Conservation (phyloP, 805 yeast genomes). For the Vanderwaltozyma tropicalis region DNA sequence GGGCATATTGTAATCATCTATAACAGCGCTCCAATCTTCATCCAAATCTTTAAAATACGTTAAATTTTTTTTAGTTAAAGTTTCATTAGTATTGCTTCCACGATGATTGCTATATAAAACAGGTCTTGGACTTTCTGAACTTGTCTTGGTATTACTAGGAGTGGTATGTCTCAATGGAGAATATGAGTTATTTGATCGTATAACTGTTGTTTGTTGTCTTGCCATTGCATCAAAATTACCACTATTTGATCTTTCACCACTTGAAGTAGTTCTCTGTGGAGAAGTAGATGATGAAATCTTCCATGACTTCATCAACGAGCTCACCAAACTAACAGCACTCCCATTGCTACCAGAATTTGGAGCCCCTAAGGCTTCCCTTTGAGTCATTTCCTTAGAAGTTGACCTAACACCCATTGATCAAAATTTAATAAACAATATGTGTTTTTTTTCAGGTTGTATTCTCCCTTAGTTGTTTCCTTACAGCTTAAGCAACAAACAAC, state of each 20-base stretch:
- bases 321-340: conserved; percentile 11
- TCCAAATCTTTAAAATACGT: conserved; percentile 57
- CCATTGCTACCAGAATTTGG: conserved; percentile 4
- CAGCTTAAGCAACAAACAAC: no score
- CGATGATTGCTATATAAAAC: conserved; percentile 8
- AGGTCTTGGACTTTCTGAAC: conserved; percentile 12
- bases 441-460: no score
- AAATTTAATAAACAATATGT: no score
- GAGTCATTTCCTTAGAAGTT: conserved; percentile 19
- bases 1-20: conserved; percentile 33
- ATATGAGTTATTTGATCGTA: conserved; percentile 13
- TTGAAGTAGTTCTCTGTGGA: conserved; percentile 3
- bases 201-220: conserved; percentile 17
- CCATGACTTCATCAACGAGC: conserved; percentile 24
- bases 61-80: conserved; percentile 8
- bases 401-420: conserved; percentile 22
- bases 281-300: conserved; percentile 14
- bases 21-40: conserved; percentile 88
- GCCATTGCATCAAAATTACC: conserved; percentile 25
- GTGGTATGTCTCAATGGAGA: conserved; percentile 20
- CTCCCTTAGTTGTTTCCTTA: no score
- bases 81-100: conserved; percentile 6
- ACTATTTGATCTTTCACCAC: conserved; percentile 1
- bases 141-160: conserved; percentile 8
- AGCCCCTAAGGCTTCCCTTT: conserved; percentile 10